Evolutionary conservation across 495 filamentous ascomycete genomes (phyloP).

Genomic region (Lasiosphaeriaceae sp.): DNA sequence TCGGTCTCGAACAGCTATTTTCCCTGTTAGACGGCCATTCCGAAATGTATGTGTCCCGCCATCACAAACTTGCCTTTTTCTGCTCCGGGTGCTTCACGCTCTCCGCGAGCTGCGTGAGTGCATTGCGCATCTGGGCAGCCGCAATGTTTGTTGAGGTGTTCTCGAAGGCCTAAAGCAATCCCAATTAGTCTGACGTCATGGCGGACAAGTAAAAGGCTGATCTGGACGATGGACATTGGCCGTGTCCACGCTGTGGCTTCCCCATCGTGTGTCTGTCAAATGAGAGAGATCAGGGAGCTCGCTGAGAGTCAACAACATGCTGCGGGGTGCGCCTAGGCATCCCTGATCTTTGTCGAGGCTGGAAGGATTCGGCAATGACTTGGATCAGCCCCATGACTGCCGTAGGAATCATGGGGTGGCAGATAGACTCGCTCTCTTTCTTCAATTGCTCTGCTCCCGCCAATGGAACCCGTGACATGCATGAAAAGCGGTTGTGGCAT

Average conservation of each 20-base stretch:
- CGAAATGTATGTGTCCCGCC: background rate
- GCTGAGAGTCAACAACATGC: too few species aligned
- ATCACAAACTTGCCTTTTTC: constrained; percentile 63
- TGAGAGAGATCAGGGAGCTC: too few species aligned
- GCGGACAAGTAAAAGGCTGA: background rate
- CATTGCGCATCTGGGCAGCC: constrained; percentile 98
- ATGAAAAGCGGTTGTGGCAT: too few species aligned
- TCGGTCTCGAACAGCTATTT: constrained; percentile 83
- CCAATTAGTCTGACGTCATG: constrained; percentile 16
- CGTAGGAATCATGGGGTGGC: too few species aligned
- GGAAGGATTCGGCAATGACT: too few species aligned
- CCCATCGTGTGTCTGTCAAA: background rate
- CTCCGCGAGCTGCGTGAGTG: constrained; percentile 86
- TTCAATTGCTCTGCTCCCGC: too few species aligned
- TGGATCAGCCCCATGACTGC: too few species aligned
- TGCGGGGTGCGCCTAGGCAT: too few species aligned
- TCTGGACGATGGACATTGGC: background rate
- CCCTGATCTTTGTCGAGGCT: too few species aligned
- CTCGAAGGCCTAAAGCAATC: constrained; percentile 76
- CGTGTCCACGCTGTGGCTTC: background rate
- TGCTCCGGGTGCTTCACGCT: constrained; percentile 74
- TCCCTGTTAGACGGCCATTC: constrained; percentile 8
- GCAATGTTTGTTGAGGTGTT: constrained; percentile 98
- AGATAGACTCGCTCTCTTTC: too few species aligned
- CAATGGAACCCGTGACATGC: too few species aligned